Conservation (phyloP, 2,329 filamentous ascomycete genomes). For the Cryphonectria japonica region DNA sequence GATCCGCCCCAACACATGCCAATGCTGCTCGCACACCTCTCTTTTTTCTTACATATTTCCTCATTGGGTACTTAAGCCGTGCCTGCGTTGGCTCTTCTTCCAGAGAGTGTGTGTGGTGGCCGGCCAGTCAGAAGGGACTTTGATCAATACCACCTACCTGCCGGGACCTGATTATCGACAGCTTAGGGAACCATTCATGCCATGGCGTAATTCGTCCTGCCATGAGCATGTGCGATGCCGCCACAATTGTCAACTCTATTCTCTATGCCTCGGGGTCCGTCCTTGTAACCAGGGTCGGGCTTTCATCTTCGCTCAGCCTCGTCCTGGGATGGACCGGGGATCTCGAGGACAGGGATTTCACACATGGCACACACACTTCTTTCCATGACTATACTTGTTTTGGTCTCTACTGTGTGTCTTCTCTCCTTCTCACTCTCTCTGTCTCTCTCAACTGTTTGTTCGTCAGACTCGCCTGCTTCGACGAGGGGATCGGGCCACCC, state of each 20-base stretch:
- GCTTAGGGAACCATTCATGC: constrained; percentile 1
- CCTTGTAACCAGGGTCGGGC: background rate
- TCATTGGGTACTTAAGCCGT: constrained; percentile 4
- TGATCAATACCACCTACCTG: background rate
- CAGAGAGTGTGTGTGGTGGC: background rate
- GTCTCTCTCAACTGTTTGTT: background rate
- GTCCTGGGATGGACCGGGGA: background rate
- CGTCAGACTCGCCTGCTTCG: background rate
- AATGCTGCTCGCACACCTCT: background rate
- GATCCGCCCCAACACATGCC: background rate
- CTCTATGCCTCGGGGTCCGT: background rate
- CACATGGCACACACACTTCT: background rate
- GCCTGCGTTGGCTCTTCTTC: background rate
- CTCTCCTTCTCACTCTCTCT: no score
- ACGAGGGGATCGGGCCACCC: background rate
- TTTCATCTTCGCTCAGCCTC: background rate
- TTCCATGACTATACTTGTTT: background rate
- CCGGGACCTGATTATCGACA: background rate
- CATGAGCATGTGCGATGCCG: constrained; percentile 2
- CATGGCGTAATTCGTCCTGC: background rate
- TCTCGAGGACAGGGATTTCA: background rate
- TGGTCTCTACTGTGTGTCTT: background rate
- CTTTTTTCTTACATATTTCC: background rate
- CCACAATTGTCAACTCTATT: background rate
- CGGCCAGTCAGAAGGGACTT: background rate